Conservation (phyloP, 75 land plant genomes). For the Selaginella tamariscina region DNA sequence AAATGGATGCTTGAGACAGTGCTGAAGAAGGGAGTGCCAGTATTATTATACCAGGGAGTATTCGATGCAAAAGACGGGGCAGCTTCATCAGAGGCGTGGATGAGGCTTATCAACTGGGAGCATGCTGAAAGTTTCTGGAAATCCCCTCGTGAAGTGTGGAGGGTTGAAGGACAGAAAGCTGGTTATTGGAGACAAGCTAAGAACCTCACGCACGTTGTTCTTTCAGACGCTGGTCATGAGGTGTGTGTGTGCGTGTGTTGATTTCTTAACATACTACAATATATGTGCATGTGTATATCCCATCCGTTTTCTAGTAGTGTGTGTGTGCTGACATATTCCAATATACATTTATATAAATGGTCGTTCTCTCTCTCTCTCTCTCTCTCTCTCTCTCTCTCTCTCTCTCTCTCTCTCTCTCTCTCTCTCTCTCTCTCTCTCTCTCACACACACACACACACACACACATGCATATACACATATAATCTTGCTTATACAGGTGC, state of each 20-base stretch:
- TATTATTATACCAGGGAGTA: slow-evolving; percentile 32
- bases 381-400: too few relatives aligned
- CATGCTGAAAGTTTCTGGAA: slow-evolving; percentile 17
- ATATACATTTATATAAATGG: too few relatives aligned
- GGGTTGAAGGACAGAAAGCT: slow-evolving; percentile 19
- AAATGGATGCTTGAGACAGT: slow-evolving; percentile 36
- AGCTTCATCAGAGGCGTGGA: slow-evolving; percentile 26
- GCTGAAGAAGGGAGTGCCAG: slow-evolving; percentile 23
- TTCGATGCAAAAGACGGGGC: slow-evolving; percentile 37
- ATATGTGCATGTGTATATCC: too few relatives aligned
- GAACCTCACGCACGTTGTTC: slow-evolving; percentile 20
- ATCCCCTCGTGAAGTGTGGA: slow-evolving; percentile 24
- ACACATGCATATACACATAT: too few relatives aligned
- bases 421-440: too few relatives aligned
- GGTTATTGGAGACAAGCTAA: slow-evolving; percentile 22
- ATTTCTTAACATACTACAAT: too few relatives aligned
- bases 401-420: too few relatives aligned
- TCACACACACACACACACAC: too few relatives aligned
- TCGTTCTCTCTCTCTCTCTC: too few relatives aligned
- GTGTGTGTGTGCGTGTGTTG: slow-evolving; percentile 7
- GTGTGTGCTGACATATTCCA: too few relatives aligned
- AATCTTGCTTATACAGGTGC: neutral
- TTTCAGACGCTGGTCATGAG: slow-evolving; percentile 22
- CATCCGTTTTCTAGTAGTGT: too few relatives aligned
- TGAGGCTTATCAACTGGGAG: slow-evolving; percentile 26